Percentiles rank a stretch among this genome's conserved stretches.
These are phyloP conservation scores for Salinomyces thailandicus DNA, from an alignment of 2,329 filamentous ascomycete species.

Conservation along the genomic window DNA sequence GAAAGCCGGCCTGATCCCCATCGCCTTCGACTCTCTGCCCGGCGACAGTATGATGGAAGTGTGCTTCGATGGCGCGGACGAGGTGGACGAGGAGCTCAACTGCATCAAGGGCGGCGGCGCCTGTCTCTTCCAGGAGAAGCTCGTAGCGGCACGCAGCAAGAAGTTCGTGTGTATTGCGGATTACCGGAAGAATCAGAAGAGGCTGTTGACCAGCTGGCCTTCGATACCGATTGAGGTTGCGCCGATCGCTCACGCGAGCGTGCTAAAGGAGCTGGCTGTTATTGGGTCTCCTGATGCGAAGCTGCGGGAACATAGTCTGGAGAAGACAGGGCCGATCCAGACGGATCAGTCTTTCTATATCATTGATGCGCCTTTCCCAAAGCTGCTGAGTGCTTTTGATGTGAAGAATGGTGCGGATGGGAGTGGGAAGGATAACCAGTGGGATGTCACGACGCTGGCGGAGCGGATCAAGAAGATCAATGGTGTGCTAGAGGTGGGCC, in stretches of 20 bases:
- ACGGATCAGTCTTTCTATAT: conserved; percentile 84
- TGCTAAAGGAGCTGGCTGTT: conserved; percentile 59
- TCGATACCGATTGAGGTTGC: conserved; percentile 87
- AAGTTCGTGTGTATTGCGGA: conserved; percentile 43
- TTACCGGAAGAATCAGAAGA: conserved; percentile 75
- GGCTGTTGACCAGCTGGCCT: conserved; percentile 68
- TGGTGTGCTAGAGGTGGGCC: conserved; percentile 82
- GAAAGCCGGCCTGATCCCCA: conserved; percentile 62
- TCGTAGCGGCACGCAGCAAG: conserved; percentile 58
- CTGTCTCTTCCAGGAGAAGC: conserved; percentile 96
- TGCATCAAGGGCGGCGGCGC: conserved; percentile 96
- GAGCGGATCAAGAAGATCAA: conserved; percentile 67
- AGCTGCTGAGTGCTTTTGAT: conserved; percentile 56
- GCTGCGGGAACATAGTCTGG: conserved; percentile 60
- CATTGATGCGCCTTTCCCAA: conserved; percentile 77
- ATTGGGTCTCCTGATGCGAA: conserved; percentile 63
- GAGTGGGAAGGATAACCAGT: conserved; percentile 49
- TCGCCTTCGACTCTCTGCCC: conserved; percentile 67
- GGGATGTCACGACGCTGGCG: conserved; percentile 70
- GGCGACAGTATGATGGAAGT: conserved; percentile 61
- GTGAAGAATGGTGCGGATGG: conserved; percentile 28
- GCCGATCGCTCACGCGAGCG: conserved; percentile 67
- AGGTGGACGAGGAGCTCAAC: conserved; percentile 89
- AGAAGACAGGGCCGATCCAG: conserved; percentile 72
- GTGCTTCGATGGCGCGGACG: conserved; percentile 91